Base-by-base conservation (phyloP, 192 early-diverging fungal genomes). In the Chytriomyces hyalinus region DNA sequence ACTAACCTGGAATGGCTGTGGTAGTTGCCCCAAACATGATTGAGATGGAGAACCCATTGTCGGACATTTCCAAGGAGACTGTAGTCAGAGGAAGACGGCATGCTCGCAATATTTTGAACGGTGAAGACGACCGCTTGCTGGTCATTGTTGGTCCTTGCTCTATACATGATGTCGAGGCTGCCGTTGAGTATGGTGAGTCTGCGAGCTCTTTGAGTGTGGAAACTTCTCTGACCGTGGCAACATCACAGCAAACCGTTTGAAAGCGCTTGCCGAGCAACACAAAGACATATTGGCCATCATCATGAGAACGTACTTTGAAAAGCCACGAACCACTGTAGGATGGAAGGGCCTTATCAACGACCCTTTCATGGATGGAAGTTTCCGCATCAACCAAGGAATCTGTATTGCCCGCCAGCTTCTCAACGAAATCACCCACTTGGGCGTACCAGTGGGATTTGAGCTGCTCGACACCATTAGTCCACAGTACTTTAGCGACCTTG, bases 301-400 rank as follows among this genome's bases (percentile, higher is more conserved):
- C 61, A 98, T 98, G 96, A 91, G 96, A 44, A 90, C 91, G 67
- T 98, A 98, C 90, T 97, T 98, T 92, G 96, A 98, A 79, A 98
- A 98, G 85, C 96, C 96, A 44, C 86, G 96, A 67, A 96, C 95
- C 6, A 94, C 93, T n/a, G 76, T 94, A 10, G 95, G 95, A 28
- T 98, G 95, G 95, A 98, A 98, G 84, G 96, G 96, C 24, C 88
- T 98, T 53, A 97, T 87, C 72, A 88, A 88, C 65, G 87, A 89
- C 73, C 88, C 88, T 17, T 48, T 71, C 57, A 80, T 90, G 65
- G 84, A 90, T 72, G 74, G 81, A 73, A 92, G 89, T 72, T 98
- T 93, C 90, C 84, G 93, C 66, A 97, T 98, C 88, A 98, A 98
- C 88, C 93, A 96, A 86, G 96, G 96, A 45, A 87, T 98, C 49